phyloP scores from a whole-genome alignment of 2,329 filamentous ascomycete genomes.

The Claviceps digitariae region DNA sequence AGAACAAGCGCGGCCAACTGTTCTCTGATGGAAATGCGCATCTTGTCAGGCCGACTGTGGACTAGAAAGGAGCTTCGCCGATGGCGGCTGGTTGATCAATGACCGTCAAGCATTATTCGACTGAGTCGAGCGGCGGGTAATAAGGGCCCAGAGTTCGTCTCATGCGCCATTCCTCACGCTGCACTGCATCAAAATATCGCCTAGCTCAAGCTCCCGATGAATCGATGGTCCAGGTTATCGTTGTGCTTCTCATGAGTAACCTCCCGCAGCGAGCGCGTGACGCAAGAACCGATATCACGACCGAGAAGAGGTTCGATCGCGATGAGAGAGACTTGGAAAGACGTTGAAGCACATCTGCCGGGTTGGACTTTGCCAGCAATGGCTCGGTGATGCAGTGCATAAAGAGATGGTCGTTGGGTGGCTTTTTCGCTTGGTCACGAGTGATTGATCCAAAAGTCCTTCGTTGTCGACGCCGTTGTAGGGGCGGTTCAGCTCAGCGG shows the following conservation, averaged over 20 bases:
- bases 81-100: background rate
- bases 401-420: background rate
- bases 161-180: background rate
- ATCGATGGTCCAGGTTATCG: background rate
- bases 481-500: background rate
- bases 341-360: background rate
- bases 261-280: background rate
- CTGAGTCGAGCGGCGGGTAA: background rate
- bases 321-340: background rate
- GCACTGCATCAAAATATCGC: background rate
- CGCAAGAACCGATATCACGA: background rate
- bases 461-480: background rate
- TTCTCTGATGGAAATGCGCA: conserved; percentile 79
- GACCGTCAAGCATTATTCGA: conserved; percentile 1
- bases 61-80: background rate
- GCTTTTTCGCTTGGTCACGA: background rate
- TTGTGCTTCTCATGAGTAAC: background rate
- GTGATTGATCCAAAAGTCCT: background rate
- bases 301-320: background rate
- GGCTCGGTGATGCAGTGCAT: background rate
- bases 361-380: background rate
- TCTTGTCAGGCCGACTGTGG: conserved; percentile 19
- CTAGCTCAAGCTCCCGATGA: background rate
- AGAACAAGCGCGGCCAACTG: conserved; percentile 75
- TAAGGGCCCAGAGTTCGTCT: background rate